Evolutionary conservation across 202 grass and related monocot species (phyloP).

Genomic region (Dendrocalamus latiflorus): DNA sequence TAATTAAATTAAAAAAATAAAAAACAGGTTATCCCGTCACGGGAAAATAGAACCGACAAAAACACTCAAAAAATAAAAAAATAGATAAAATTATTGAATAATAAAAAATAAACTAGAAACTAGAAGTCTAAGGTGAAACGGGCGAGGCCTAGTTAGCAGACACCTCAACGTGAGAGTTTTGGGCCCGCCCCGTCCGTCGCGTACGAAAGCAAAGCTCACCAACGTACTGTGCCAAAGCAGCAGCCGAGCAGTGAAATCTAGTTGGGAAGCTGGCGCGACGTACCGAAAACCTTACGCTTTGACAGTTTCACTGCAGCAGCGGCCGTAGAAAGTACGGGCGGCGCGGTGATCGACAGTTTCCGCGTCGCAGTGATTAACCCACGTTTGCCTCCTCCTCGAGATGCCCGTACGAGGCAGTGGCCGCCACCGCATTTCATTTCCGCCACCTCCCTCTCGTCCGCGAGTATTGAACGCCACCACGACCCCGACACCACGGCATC

Average conservation of each 20-base stretch:
- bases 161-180: too few relatives aligned
- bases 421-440: constrained; percentile 24
- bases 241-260: neutral
- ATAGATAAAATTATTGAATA: too few relatives aligned
- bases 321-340: neutral
- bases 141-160: too few relatives aligned
- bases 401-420: constrained; percentile 19
- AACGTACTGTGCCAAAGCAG: neutral
- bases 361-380: constrained; percentile 4
- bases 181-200: too few relatives aligned
- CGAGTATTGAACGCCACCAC: neutral
- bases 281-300: neutral
- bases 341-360: neutral
- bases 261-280: too few relatives aligned
- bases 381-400: constrained; percentile 29
- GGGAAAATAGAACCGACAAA: too few relatives aligned
- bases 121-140: too few relatives aligned
- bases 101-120: too few relatives aligned
- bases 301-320: neutral
- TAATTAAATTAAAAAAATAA: too few relatives aligned
- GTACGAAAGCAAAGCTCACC: too few relatives aligned
- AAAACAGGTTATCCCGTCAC: too few relatives aligned
- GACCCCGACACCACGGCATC: neutral
- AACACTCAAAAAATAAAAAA: too few relatives aligned
- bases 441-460: neutral